These are phyloP conservation scores for Ophiostoma quercus DNA, from an alignment of 2,329 filamentous ascomycete species.

Conservation along the genomic window DNA sequence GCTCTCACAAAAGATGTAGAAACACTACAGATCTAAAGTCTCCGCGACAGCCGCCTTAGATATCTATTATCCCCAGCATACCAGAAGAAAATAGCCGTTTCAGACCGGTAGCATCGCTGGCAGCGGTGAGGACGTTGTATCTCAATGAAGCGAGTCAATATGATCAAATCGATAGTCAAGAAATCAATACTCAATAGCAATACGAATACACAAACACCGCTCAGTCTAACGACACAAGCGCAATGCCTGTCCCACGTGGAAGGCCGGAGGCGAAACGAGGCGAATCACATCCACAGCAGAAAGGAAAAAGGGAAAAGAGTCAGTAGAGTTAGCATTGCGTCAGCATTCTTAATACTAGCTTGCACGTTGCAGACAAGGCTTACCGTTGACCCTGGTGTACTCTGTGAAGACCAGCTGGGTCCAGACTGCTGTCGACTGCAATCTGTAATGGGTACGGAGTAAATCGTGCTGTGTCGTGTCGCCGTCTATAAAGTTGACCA, in stretches of 20 bases:
- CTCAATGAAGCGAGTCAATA: not conserved
- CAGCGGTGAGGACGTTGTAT: constrained; percentile 1
- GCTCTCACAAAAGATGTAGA: too few species aligned
- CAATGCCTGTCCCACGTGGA: constrained; percentile 10
- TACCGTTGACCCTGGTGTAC: too few species aligned
- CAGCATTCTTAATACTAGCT: not conserved
- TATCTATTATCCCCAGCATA: too few species aligned
- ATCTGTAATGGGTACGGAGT: too few species aligned
- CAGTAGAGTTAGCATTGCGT: not conserved
- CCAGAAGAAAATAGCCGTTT: not conserved
- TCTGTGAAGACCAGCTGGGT: not conserved
- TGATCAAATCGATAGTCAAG: too few species aligned
- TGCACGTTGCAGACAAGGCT: too few species aligned
- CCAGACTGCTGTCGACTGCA: not conserved
- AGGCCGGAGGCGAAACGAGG: not conserved
- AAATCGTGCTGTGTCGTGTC: too few species aligned
- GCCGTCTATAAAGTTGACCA: too few species aligned
- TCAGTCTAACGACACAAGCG: not conserved
- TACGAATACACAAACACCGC: too few species aligned
- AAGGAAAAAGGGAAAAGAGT: not conserved
- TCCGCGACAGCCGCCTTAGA: not conserved
- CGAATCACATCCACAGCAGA: not conserved
- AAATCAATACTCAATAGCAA: too few species aligned
- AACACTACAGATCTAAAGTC: too few species aligned
- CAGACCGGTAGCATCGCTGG: not conserved